Evolutionary conservation across 192 early-diverging fungal species (phyloP).

Genomic region (Coemansia sp.): DNA sequence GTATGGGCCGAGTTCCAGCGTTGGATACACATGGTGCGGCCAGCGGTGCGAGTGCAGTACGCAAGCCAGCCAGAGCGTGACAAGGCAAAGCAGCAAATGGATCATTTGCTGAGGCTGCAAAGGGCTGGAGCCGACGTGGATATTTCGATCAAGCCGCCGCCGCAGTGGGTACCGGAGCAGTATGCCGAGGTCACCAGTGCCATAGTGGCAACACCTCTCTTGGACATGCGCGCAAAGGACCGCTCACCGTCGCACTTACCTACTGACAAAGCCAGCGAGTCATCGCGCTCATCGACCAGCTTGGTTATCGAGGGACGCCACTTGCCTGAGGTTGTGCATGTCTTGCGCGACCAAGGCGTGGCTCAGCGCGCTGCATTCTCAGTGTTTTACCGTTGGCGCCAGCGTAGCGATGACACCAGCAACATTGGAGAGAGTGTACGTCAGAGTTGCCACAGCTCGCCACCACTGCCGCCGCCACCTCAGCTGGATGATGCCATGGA

Average conservation of each 20-base stretch:
- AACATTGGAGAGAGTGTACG: too few relatives aligned
- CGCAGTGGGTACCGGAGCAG: neutral
- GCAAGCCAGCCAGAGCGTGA: neutral
- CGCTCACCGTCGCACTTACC: too few relatives aligned
- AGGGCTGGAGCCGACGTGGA: neutral
- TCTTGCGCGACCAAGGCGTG: neutral
- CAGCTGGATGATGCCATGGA: neutral
- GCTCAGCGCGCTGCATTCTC: neutral
- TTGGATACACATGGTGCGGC: slow-evolving; percentile 12
- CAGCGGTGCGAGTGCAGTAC: slow-evolving; percentile 4
- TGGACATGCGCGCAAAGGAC: neutral
- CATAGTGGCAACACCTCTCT: neutral
- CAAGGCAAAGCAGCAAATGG: neutral
- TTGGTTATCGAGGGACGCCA: neutral
- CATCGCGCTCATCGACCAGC: neutral
- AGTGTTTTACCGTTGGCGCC: slow-evolving; percentile 8
- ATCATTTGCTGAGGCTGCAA: neutral
- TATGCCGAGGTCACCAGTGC: neutral
- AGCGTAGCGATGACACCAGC: slow-evolving; percentile 7
- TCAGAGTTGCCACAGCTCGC: too few relatives aligned
- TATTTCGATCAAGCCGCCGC: neutral
- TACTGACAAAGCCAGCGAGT: too few relatives aligned
- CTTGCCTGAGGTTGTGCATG: neutral
- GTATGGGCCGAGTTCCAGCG: slow-evolving; percentile 31
- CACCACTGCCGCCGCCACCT: neutral